These are phyloP conservation scores for Rhodamnia argentea DNA, from an alignment of 345 rosid species.

Conservation along the genomic window DNA sequence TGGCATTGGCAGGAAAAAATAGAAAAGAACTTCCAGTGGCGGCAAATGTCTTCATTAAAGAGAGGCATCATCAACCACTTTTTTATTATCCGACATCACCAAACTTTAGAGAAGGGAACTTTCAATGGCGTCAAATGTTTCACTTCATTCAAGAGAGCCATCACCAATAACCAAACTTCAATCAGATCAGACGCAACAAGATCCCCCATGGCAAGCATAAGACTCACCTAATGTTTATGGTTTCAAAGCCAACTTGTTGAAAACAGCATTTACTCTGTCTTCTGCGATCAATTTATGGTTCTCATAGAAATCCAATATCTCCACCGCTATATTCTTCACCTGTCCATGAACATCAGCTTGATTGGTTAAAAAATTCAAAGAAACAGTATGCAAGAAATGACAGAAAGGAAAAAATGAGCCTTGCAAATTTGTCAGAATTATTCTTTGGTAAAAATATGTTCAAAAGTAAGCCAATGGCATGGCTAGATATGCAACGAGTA, in stretches of 20 bases:
- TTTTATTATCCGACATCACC: neutral
- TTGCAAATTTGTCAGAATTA: neutral
- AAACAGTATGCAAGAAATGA: neutral
- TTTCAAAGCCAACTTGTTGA: conserved; percentile 53
- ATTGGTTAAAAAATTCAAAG: neutral
- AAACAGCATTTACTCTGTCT: conserved; percentile 24
- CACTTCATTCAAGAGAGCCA: neutral
- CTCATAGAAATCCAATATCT: conserved; percentile 53
- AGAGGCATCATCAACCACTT: neutral
- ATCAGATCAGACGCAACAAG: neutral
- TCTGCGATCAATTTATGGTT: conserved; percentile 25
- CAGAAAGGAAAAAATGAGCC: neutral
- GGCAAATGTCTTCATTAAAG: neutral
- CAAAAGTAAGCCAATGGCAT: neutral
- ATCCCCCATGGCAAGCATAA: neutral
- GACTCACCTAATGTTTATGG: conserved; percentile 14
- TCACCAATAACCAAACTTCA: neutral
- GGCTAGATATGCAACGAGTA: neutral
- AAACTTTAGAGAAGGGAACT: neutral
- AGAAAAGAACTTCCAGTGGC: neutral
- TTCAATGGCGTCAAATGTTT: neutral
- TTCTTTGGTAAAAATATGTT: neutral
- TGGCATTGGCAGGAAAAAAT: neutral
- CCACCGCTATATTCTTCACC: conserved; percentile 56
- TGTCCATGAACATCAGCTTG: conserved; percentile 4